Percentiles rank a stretch among this genome's conserved stretches.
These are phyloP conservation scores for Angomonas ambiguus DNA, from an alignment of 208 protist species.

Conservation along the genomic window DNA sequence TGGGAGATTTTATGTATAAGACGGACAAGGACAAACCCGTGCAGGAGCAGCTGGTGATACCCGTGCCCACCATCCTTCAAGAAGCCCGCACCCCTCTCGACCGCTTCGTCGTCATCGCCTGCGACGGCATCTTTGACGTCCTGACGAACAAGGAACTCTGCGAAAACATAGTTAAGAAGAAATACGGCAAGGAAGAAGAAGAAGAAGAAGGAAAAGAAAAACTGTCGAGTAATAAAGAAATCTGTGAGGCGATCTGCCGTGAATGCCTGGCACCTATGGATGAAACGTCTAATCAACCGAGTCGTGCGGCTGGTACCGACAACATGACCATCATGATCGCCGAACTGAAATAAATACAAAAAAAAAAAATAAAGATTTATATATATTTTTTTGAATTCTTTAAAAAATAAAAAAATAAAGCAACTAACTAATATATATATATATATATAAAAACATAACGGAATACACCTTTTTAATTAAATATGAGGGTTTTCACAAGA, in stretches of 20 bases:
- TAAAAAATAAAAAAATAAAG: background rate
- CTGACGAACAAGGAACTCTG: slow-evolving; percentile 81
- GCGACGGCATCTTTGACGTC: slow-evolving; percentile 90
- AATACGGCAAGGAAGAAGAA: slow-evolving; percentile 10
- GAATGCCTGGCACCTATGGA: slow-evolving; percentile 57
- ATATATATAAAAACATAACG: background rate
- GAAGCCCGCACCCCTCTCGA: slow-evolving; percentile 39
- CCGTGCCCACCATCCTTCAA: slow-evolving; percentile 56
- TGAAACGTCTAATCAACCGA: slow-evolving; percentile 26
- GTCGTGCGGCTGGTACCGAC: slow-evolving; percentile 66
- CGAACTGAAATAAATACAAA: slow-evolving; percentile 35
- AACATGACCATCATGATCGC: slow-evolving; percentile 91
- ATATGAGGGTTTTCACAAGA: too few relatives aligned
- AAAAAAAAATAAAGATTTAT: slow-evolving; percentile 3
- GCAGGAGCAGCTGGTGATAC: slow-evolving; percentile 73
- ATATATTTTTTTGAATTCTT: slow-evolving; percentile 2
- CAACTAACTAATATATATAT: background rate
- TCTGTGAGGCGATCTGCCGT: slow-evolving; percentile 67
- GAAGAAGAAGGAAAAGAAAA: slow-evolving; percentile 1
- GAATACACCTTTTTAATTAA: background rate
- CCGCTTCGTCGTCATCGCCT: slow-evolving; percentile 74
- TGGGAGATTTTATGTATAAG: slow-evolving; percentile 94
- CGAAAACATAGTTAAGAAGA: slow-evolving; percentile 36
- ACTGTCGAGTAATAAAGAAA: slow-evolving; percentile 39
- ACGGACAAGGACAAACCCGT: slow-evolving; percentile 25